These are phyloP conservation scores for Ceratobasidium sp. DNA, from an alignment of 1,284 basidiomycete genomes.

Conservation along the genomic window DNA sequence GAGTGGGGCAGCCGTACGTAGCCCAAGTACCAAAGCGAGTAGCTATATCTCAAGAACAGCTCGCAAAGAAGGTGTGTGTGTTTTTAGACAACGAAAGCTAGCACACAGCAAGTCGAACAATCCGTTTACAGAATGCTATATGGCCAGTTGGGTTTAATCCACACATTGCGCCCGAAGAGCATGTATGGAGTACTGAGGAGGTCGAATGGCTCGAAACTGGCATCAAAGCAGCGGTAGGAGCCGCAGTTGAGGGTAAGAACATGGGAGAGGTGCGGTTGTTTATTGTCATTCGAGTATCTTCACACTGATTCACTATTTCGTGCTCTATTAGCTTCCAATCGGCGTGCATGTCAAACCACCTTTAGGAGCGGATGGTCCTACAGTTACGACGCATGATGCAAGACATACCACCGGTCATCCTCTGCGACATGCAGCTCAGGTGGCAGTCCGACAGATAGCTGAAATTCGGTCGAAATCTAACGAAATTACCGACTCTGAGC, in stretches of 20 bases:
- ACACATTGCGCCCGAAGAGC: constrained; percentile 65
- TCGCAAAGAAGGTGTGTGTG: constrained; percentile 60
- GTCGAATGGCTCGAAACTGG: constrained; percentile 79
- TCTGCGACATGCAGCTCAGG: constrained; percentile 26
- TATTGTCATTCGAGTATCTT: background rate
- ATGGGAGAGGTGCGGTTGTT: constrained; percentile 14
- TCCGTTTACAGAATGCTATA: constrained; percentile 60
- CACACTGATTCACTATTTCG: background rate
- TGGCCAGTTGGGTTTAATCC: constrained; percentile 89
- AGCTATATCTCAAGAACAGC: constrained; percentile 75
- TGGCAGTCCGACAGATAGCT: constrained; percentile 27
- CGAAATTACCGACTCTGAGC: background rate
- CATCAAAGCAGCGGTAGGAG: constrained; percentile 63
- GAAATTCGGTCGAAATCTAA: background rate
- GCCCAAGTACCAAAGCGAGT: constrained; percentile 73
- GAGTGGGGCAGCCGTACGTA: constrained; percentile 59
- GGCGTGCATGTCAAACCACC: constrained; percentile 77
- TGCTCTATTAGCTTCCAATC: constrained; percentile 69
- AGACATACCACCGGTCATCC: constrained; percentile 11
- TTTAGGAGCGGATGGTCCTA: background rate
- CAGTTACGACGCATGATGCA: constrained; percentile 11
- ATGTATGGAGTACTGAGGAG: constrained; percentile 71
- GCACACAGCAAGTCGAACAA: background rate
- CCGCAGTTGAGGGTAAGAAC: constrained; percentile 61
- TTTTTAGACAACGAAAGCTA: background rate